phyloP scores from a whole-genome alignment of 345 rosid species.

The Euphorbia pulcherrima region DNA sequence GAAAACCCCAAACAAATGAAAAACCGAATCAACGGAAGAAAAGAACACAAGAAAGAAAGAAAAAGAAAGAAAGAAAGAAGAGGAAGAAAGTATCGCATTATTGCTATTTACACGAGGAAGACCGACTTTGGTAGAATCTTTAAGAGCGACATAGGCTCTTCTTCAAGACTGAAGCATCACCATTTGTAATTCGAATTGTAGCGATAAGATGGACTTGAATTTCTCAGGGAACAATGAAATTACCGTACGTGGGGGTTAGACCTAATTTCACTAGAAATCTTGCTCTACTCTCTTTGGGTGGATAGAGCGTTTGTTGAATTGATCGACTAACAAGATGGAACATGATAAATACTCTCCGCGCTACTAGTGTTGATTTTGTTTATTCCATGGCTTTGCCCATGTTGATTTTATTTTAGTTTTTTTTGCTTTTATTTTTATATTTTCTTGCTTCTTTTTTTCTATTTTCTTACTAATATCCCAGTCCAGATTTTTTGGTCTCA shows the following conservation, averaged over 20 bases:
- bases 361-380: too few relatives aligned
- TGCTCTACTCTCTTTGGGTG: neutral
- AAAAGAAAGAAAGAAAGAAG: neutral
- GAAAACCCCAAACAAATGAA: constrained; percentile 1
- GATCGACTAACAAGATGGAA: neutral
- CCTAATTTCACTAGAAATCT: constrained; percentile 22
- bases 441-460: too few relatives aligned
- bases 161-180: constrained; percentile 96
- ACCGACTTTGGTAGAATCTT: constrained; percentile 98
- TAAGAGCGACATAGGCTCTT: constrained; percentile 91
- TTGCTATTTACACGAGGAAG: constrained; percentile 98
- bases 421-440: too few relatives aligned
- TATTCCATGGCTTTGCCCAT: too few relatives aligned
- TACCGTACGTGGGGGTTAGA: constrained; percentile 25
- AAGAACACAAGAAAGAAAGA: neutral
- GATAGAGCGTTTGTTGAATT: constrained; percentile 1
- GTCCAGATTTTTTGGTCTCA: too few relatives aligned
- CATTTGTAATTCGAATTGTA: constrained; percentile 30
- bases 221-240: neutral
- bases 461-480: too few relatives aligned
- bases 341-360: too few relatives aligned
- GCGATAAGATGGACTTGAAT: constrained; percentile 1
- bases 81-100: constrained; percentile 54
- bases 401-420: too few relatives aligned
- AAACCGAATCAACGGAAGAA: constrained; percentile 1